phyloP scores from a whole-genome alignment of 306 rosid species.

The Datisca glomerata region DNA sequence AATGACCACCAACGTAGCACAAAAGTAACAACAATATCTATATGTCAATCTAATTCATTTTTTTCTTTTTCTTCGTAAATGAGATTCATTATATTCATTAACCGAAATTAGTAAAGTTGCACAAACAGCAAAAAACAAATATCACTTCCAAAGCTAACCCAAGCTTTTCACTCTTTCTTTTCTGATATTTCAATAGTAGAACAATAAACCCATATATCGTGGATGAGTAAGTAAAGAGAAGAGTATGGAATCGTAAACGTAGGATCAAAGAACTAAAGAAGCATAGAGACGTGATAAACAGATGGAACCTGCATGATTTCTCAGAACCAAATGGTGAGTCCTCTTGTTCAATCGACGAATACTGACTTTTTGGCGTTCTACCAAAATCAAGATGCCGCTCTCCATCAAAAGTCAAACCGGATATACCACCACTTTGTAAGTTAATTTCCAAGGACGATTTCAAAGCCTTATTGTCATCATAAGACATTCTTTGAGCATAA shows the following conservation, averaged over 20 bases:
- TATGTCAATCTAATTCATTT: neutral
- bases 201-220: too few relatives aligned
- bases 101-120: too few relatives aligned
- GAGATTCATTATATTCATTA: too few relatives aligned
- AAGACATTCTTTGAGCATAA: constrained; percentile 17
- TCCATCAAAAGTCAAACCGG: constrained; percentile 1
- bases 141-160: too few relatives aligned
- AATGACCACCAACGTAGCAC: neutral
- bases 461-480: constrained; percentile 20
- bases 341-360: constrained; percentile 15
- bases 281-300: constrained; percentile 1
- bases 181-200: too few relatives aligned
- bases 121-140: too few relatives aligned
- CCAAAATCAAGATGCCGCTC: constrained; percentile 16
- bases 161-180: too few relatives aligned
- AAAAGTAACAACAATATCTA: neutral
- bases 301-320: constrained; percentile 46
- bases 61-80: too few relatives aligned
- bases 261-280: too few relatives aligned
- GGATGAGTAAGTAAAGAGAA: too few relatives aligned
- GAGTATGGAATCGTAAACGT: too few relatives aligned
- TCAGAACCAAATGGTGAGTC: constrained; percentile 17
- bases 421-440: neutral
- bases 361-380: constrained; percentile 14
- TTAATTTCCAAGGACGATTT: neutral